phyloP scores from a whole-genome alignment of 2,329 filamentous ascomycete species.

The Tympanopsis confertula region DNA sequence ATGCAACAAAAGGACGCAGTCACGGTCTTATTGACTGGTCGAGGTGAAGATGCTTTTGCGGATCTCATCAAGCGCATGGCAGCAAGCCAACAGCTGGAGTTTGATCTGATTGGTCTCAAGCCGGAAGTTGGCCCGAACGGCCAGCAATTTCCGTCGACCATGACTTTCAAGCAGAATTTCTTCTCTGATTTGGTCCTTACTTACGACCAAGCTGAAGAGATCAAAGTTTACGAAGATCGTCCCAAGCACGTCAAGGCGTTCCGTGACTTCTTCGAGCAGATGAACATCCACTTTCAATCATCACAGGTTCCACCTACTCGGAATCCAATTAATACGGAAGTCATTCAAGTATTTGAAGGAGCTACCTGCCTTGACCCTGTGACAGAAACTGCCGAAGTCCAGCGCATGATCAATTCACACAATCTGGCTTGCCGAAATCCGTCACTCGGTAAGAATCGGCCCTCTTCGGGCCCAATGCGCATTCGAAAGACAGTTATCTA shows the following conservation, averaged over 20 bases:
- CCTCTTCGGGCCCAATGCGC: slow-evolving; percentile 24
- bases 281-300: slow-evolving; percentile 27
- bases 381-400: slow-evolving; percentile 52
- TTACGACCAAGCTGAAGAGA: slow-evolving; percentile 53
- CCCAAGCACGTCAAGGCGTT: slow-evolving; percentile 44
- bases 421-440: slow-evolving; percentile 34
- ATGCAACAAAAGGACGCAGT: slow-evolving; percentile 57
- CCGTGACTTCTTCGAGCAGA: slow-evolving; percentile 56
- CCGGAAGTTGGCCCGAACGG: slow-evolving; percentile 50
- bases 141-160: slow-evolving; percentile 50
- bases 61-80: slow-evolving; percentile 54
- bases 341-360: slow-evolving; percentile 56
- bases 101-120: slow-evolving; percentile 60
- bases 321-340: slow-evolving; percentile 47
- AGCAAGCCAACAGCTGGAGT: slow-evolving; percentile 47
- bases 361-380: slow-evolving; percentile 50
- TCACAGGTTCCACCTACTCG: slow-evolving; percentile 34
- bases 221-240: slow-evolving; percentile 34
- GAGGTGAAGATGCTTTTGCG: slow-evolving; percentile 48
- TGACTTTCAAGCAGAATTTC: slow-evolving; percentile 59
- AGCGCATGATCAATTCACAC: slow-evolving; percentile 58
- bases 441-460: slow-evolving; percentile 12
- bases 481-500: slow-evolving; percentile 60
- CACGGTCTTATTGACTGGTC: slow-evolving; percentile 55
- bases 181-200: slow-evolving; percentile 54